Base-by-base conservation (phyloP, 2,329 filamentous ascomycete genomes). In the Calonectria pseudoreteaudii region DNA sequence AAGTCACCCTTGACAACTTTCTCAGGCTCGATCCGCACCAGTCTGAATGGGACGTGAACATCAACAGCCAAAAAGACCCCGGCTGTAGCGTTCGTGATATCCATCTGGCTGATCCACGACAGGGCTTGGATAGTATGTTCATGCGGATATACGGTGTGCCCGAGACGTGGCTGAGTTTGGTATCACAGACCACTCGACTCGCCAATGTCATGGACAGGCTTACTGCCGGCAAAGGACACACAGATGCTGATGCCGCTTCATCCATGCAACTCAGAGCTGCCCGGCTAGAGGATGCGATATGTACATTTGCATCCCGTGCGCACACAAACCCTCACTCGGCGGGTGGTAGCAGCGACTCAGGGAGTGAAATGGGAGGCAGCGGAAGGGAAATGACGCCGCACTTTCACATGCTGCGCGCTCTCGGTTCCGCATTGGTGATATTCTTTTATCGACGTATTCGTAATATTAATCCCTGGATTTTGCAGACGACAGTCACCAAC, bases 61-160 rank as follows among this genome's bases (percentile, higher is more conserved):
- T 47, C 0, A 68, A 78, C 6, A 75, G 73, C 0, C 62, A 68
- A n/a, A 72, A 72, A 4, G 75, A 78, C 13, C 26, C 68, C 0
- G 67, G 47, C 4, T 60, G 77, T 0, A 77, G 77, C n/a, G 76
- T 79, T 1, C 77, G 76, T 20, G 77, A 78, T 5, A 79, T 79
- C 0, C 77, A 79, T 11, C 41, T 79, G 0, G 75, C 72, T 0
- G 76, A 79, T 68, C 49, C 71, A 0, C 64, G 68, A 0, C 77
- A 76, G 30, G 75, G 76, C 2, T 70, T 76, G 13, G 77, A 79
- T 26, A 78, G 77, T 13, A 78, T 79, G 77, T 79, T 79, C 2
- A 78, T 79, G 77, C 77, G 76, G 38, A 79, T 79, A 4, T 79
- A 79, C 3, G 77, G 77, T 0, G 77, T 79, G 3, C 75, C 77